These are phyloP conservation scores for Suaeda aralocaspica DNA, from an alignment of 148 eudicot genomes.

Conservation along the genomic window DNA sequence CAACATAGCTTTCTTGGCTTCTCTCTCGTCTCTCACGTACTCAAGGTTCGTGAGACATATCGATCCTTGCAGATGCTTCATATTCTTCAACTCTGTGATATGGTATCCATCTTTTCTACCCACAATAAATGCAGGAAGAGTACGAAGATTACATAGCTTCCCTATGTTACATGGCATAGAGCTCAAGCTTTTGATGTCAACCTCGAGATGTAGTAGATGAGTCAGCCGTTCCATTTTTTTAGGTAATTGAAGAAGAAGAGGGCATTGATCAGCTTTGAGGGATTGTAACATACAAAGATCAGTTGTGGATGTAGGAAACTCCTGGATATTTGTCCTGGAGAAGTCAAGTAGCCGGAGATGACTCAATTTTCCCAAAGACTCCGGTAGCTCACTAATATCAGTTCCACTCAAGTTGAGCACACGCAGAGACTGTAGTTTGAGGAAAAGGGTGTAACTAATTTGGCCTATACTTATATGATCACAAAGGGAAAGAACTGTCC, in stretches of 20 bases:
- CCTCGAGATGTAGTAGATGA: constrained; percentile 19
- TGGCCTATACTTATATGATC: background rate
- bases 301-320: constrained; percentile 13
- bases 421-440: constrained; percentile 16
- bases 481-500: constrained; percentile 15
- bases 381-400: constrained; percentile 19
- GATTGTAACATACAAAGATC: constrained; percentile 1
- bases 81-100: constrained; percentile 19
- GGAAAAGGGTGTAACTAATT: constrained; percentile 18
- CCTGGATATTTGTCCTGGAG: constrained; percentile 20
- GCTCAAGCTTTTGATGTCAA: constrained; percentile 2
- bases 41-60: constrained; percentile 23
- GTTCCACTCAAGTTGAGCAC: constrained; percentile 17
- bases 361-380: constrained; percentile 16
- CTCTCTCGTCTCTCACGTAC: constrained; percentile 2
- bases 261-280: constrained; percentile 11
- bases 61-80: constrained; percentile 21
- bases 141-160: constrained; percentile 10
- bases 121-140: constrained; percentile 20
- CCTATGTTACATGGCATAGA: constrained; percentile 23
- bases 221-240: constrained; percentile 2
- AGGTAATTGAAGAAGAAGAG: constrained; percentile 17
- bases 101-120: constrained; percentile 9
- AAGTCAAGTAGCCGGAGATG: constrained; percentile 21
- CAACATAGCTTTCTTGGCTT: constrained; percentile 17